Evolutionary conservation across 1,139 yeast genomes (phyloP).

Genomic region (Zygosaccharomyces pseudobailii): DNA sequence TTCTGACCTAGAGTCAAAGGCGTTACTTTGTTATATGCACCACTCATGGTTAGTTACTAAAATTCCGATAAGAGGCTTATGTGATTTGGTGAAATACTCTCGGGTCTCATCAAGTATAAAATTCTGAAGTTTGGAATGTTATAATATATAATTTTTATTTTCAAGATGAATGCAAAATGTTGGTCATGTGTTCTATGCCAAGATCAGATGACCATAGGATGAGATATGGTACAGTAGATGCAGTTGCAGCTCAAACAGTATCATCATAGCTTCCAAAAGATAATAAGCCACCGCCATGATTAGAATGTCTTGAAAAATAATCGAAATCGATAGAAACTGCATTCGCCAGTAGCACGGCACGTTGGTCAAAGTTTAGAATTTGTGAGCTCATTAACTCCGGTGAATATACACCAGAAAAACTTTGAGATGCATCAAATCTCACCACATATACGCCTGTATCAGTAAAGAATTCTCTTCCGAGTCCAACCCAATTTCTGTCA

Average conservation of each 20-base stretch:
- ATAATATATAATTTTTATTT: neutral
- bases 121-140: no score
- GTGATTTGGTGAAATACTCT: neutral
- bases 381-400: slow-evolving; percentile 21
- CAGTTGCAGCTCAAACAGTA: neutral
- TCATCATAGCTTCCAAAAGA: slow-evolving; percentile 39
- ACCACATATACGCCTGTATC: slow-evolving; percentile 90
- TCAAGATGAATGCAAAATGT: neutral
- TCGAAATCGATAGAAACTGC: slow-evolving; percentile 93
- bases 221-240: neutral
- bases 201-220: neutral
- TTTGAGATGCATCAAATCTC: slow-evolving; percentile 65
- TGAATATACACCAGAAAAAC: slow-evolving; percentile 29
- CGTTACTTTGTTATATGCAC: slow-evolving; percentile 20
- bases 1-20: slow-evolving; percentile 9
- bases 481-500: slow-evolving; percentile 91
- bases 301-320: slow-evolving; percentile 84
- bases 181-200: neutral
- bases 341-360: slow-evolving; percentile 80
- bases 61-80: neutral
- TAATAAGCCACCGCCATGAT: slow-evolving; percentile 41
- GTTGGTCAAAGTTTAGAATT: slow-evolving; percentile 62
- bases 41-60: slow-evolving; percentile 2
- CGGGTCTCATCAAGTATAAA: no score
- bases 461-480: slow-evolving; percentile 87